These are phyloP conservation scores for Neodidymelliopsis sp. DNA, from an alignment of 2,329 filamentous ascomycete genomes.

Conservation along the genomic window DNA sequence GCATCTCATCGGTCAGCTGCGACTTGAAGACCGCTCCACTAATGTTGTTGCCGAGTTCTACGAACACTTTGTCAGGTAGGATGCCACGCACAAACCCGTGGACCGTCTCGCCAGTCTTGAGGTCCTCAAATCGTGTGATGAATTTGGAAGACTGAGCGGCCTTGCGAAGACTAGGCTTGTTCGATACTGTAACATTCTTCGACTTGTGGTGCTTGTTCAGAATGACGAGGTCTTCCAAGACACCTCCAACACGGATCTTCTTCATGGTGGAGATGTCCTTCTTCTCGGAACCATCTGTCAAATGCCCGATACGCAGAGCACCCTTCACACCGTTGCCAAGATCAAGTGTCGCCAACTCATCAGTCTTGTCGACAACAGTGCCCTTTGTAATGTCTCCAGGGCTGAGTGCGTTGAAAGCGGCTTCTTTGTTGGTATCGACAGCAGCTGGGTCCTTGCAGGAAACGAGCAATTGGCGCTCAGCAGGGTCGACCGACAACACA, in stretches of 20 bases:
- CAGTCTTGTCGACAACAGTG: conserved; percentile 62
- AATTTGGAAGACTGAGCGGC: conserved; percentile 76
- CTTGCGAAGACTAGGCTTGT: conserved; percentile 82
- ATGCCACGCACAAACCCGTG: conserved; percentile 87
- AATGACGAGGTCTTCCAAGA: conserved; percentile 80
- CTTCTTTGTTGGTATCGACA: conserved; percentile 78
- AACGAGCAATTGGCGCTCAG: conserved; percentile 76
- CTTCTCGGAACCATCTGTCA: conserved; percentile 82
- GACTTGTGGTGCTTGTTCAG: conserved; percentile 85
- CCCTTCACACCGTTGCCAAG: conserved; percentile 80
- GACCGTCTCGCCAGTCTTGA: conserved; percentile 72
- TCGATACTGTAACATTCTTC: conserved; percentile 76
- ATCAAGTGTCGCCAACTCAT: conserved; percentile 67
- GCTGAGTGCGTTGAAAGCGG: conserved; percentile 74
- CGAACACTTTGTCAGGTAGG: conserved; percentile 79
- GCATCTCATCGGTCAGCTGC: conserved; percentile 75
- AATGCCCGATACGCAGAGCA: conserved; percentile 76
- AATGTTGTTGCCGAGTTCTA: conserved; percentile 83
- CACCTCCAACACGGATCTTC: conserved; percentile 84
- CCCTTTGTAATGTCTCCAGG: conserved; percentile 79
- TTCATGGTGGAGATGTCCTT: conserved; percentile 81
- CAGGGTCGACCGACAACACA: conserved; percentile 79
- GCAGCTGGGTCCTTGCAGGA: conserved; percentile 90
- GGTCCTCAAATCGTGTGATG: conserved; percentile 74
- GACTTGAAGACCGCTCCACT: conserved; percentile 82